Evolutionary conservation across 1,139 yeast species (phyloP).

Genomic region (Suhomyces choctaworum): DNA sequence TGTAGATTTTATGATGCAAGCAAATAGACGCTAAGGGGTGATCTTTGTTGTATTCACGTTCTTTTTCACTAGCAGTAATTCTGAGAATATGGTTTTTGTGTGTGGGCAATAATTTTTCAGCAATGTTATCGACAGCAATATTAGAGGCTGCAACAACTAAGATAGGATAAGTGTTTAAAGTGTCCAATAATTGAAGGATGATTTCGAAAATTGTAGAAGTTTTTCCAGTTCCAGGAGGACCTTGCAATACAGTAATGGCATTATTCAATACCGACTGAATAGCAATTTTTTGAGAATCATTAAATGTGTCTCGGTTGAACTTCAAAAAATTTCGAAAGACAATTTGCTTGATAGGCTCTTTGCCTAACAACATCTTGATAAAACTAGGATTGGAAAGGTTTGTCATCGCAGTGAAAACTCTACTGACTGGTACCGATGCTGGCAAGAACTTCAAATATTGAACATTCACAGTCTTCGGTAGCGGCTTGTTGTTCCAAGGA

Average conservation of each 20-base stretch:
- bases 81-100: conserved; percentile 56
- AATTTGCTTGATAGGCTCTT: conserved; percentile 59
- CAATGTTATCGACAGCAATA: conserved; percentile 75
- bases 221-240: conserved; percentile 73
- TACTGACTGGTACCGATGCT: conserved; percentile 59
- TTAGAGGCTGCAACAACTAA: conserved; percentile 76
- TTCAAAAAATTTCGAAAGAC: conserved; percentile 55
- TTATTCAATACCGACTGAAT: conserved; percentile 69
- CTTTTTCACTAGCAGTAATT: conserved; percentile 62
- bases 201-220: conserved; percentile 68
- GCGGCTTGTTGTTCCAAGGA: conserved; percentile 54
- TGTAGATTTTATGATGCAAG: conserved; percentile 59
- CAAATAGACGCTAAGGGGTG: conserved; percentile 63
- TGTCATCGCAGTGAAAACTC: conserved; percentile 66
- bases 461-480: conserved; percentile 47
- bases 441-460: conserved; percentile 53
- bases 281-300: conserved; percentile 66
- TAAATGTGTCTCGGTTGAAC: conserved; percentile 49
- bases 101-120: conserved; percentile 58
- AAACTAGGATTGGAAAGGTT: conserved; percentile 58
- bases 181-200: conserved; percentile 57
- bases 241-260: conserved; percentile 62
- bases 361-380: conserved; percentile 58
- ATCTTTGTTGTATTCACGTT: conserved; percentile 53
- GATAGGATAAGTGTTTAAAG: conserved; percentile 60